phyloP scores from a whole-genome alignment of 805 yeast genomes.

The Pichia ethanolica region DNA sequence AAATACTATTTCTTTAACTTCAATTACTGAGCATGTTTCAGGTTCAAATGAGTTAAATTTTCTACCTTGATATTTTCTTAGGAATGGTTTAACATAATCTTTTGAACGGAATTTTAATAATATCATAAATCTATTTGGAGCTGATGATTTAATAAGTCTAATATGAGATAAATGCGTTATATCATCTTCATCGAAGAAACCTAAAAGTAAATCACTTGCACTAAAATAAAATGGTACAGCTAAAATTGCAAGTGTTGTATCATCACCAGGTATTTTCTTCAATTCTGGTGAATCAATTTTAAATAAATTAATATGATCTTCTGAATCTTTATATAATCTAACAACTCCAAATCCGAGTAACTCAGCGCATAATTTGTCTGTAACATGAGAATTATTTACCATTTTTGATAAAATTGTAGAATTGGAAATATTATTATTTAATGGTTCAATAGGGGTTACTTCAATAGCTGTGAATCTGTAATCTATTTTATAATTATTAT shows the following conservation, averaged over 20 bases:
- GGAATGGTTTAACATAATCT: conserved; percentile 54
- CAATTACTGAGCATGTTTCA: conserved; percentile 72
- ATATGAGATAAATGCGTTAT: conserved; percentile 57
- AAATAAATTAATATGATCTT: conserved; percentile 15
- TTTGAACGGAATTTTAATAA: conserved; percentile 62
- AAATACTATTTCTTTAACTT: conserved; percentile 53
- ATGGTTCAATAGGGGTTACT: conserved; percentile 22
- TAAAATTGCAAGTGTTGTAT: conserved; percentile 67
- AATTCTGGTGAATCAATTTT: conserved; percentile 13
- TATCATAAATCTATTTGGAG: conserved; percentile 66
- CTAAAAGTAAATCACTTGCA: conserved; percentile 66
- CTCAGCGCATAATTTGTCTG: conserved; percentile 49
- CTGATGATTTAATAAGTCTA: conserved; percentile 59
- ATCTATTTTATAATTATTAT: conserved; percentile 13
- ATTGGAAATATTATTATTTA: background rate
- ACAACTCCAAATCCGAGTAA: conserved; percentile 71
- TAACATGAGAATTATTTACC: conserved; percentile 8
- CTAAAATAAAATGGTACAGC: conserved; percentile 86
- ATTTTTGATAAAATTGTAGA: background rate
- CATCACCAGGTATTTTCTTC: conserved; percentile 36
- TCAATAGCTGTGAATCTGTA: conserved; percentile 31
- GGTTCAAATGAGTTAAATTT: conserved; percentile 84
- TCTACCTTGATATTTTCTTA: conserved; percentile 59
- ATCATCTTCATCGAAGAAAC: conserved; percentile 64
- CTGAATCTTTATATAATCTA: conserved; percentile 53